A percentile compares a stretch with the other conserved stretches of the same genome.
Evolutionary conservation across 169 alveolate genomes (phyloP).

Genomic region (Perkinsus marinus): DNA sequence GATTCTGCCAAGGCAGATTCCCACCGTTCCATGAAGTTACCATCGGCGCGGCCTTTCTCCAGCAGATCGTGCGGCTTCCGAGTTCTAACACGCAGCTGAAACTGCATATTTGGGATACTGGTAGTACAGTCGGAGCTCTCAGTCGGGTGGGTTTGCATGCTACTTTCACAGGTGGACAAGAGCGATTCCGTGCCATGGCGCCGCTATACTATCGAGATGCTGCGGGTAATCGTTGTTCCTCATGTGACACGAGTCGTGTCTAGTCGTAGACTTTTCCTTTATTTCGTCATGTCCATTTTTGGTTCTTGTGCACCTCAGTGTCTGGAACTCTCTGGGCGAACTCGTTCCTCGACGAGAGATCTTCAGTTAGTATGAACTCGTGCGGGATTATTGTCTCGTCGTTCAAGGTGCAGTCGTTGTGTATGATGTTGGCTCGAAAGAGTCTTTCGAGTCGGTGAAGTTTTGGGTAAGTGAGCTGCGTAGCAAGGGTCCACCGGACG

Average conservation of each 20-base stretch:
- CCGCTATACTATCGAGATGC: conserved; percentile 75
- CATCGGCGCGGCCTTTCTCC: conserved; percentile 72
- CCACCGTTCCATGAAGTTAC: conserved; percentile 69
- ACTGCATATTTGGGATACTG: conserved; percentile 85
- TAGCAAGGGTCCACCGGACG: conserved; percentile 39
- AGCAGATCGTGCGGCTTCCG: conserved; percentile 46
- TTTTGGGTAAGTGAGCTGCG: conserved; percentile 48
- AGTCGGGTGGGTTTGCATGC: not conserved
- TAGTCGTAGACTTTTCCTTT: no score
- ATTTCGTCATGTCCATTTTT: no score
- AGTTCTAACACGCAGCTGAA: conserved; percentile 30
- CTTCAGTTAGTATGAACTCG: no score
- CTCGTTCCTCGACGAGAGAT: no score
- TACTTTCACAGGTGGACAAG: conserved; percentile 57
- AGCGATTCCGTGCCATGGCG: conserved; percentile 64
- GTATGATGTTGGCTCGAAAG: conserved; percentile 51
- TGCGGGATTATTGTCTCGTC: no score
- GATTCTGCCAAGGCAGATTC: conserved; percentile 68
- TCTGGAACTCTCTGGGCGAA: no score
- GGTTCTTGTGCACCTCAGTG: no score
- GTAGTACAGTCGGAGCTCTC: not conserved
- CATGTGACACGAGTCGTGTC: no score
- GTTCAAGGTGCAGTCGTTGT: conserved; percentile 57
- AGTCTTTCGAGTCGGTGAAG: conserved; percentile 33
- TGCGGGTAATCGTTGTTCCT: conserved; percentile 11